phyloP scores from a whole-genome alignment of 345 rosid genomes.

The Clarkia xantiana region DNA sequence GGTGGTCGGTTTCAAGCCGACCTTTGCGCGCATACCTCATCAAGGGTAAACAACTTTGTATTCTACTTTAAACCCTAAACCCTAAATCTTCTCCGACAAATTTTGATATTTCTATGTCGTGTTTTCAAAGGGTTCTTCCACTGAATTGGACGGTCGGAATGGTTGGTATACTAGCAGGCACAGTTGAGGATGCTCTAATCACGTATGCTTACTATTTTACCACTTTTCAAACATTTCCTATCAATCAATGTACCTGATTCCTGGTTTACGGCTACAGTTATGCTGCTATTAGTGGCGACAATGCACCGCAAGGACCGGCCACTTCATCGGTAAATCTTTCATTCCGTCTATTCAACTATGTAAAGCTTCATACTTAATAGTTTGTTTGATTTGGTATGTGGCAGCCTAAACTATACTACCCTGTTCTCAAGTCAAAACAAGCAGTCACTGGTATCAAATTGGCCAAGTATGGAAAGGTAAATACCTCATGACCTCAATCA shows the following conservation, averaged over 20 bases:
- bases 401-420: conserved; percentile 35
- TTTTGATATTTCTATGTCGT: neutral
- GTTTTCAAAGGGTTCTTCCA: conserved; percentile 49
- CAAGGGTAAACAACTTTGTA: conserved; percentile 26
- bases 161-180: conserved; percentile 57
- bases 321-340: conserved; percentile 11
- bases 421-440: conserved; percentile 23
- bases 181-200: conserved; percentile 48
- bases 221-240: neutral
- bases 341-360: no score
- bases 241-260: no score
- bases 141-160: conserved; percentile 69
- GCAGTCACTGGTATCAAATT: conserved; percentile 24
- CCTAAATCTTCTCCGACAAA: neutral
- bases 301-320: conserved; percentile 13
- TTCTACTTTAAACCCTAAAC: neutral
- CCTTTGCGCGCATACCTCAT: conserved; percentile 52
- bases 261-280: conserved; percentile 24
- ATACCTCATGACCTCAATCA: conserved; percentile 2
- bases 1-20: conserved; percentile 60
- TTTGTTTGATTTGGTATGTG: neutral
- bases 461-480: conserved; percentile 55
- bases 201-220: conserved; percentile 16
- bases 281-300: conserved; percentile 45
- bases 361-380: neutral